Conservation (phyloP, 169 alveolate genomes). For the Toxoplasma gondii region DNA sequence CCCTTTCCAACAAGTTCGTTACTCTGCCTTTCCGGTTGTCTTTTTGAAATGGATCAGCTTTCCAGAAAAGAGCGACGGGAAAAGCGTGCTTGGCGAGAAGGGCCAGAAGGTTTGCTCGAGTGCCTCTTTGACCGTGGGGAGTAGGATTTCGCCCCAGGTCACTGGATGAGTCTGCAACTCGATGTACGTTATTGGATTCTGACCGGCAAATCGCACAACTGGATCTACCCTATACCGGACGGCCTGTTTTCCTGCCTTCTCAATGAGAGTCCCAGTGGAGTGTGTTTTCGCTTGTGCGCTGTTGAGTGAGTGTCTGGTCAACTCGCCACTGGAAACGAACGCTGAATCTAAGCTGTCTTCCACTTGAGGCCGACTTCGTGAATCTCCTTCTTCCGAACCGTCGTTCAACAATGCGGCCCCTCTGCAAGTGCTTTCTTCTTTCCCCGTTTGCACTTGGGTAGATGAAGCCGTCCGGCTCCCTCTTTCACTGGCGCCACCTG, state of each 20-base stretch:
- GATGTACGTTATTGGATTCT: background rate
- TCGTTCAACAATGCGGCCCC: no score
- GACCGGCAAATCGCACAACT: background rate
- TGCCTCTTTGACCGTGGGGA: background rate
- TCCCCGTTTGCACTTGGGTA: no score
- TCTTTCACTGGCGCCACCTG: background rate
- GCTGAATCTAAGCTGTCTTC: background rate
- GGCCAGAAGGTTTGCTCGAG: background rate
- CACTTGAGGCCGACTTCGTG: background rate
- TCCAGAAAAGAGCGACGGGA: background rate
- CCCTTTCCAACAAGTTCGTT: no score
- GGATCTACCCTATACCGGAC: background rate
- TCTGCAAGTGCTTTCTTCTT: no score
- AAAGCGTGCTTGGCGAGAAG: background rate
- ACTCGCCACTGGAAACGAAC: background rate
- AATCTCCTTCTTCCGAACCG: background rate
- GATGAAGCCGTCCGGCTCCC: no score
- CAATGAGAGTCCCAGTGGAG: no score
- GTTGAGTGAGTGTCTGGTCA: background rate
- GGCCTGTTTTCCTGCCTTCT: no score
- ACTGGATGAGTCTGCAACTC: background rate
- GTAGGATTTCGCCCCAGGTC: slow-evolving; percentile 8
- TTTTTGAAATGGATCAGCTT: background rate
- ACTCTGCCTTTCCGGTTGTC: background rate
- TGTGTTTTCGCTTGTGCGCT: background rate